Conservation (phyloP, 345 rosid species). For the Xanthoceras sorbifolium region DNA sequence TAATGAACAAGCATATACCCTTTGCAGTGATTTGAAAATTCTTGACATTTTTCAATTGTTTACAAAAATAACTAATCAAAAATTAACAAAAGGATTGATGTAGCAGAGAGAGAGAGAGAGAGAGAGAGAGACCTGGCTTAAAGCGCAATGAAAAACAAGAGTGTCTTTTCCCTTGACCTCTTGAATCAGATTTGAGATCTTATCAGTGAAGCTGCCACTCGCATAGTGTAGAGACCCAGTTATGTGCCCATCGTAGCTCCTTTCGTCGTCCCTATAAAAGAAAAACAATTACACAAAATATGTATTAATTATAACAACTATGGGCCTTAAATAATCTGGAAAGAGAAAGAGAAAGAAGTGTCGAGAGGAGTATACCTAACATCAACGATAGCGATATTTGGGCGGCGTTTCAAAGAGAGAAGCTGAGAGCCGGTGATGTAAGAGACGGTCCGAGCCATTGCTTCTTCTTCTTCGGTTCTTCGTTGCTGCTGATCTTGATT, state of each 20-base stretch:
- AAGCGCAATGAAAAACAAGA: conserved; percentile 92
- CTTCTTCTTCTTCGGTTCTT: conserved; percentile 2
- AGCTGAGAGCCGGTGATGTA: conserved; percentile 81
- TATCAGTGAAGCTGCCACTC: conserved; percentile 64
- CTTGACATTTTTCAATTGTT: background rate
- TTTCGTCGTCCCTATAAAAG: conserved; percentile 77
- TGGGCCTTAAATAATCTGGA: too few relatives aligned
- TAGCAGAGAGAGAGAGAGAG: background rate
- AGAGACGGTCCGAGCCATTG: conserved; percentile 76
- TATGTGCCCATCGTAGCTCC: conserved; percentile 94
- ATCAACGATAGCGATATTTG: conserved; percentile 78
- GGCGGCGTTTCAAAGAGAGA: conserved; percentile 62
- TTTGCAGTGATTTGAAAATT: background rate
- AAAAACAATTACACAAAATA: background rate
- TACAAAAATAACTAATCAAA: too few relatives aligned
- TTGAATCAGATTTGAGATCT: conserved; percentile 74
- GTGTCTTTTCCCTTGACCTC: conserved; percentile 87
- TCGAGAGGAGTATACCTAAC: conserved; percentile 54
- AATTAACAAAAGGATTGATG: background rate
- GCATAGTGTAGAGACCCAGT: conserved; percentile 87
- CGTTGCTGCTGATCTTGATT: background rate
- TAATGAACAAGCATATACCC: too few relatives aligned
- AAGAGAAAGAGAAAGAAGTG: background rate
- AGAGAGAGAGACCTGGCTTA: conserved; percentile 72
- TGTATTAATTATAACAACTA: too few relatives aligned